Evolutionary conservation across 495 filamentous ascomycete species (phyloP), one percentile per base, ranked within the genome.

Genomic region (Penicillium arizonense): DNA sequence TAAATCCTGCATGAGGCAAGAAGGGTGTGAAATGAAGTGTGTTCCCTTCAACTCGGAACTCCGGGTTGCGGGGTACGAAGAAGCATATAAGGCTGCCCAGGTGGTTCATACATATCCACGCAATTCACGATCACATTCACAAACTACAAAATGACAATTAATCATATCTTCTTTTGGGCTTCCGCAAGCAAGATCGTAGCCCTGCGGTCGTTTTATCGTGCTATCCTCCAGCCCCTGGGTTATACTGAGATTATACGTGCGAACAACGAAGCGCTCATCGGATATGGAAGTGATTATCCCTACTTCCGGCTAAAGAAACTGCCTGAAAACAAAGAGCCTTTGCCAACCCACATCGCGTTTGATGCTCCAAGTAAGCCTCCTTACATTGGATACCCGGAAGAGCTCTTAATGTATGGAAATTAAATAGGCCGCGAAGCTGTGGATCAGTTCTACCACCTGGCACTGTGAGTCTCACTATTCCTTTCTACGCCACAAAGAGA

Each of bases 221-320:
- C 18, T 1, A 30, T 52, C 14, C 54, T 57, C 3, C 35, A 45
- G 2, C 54, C 54, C 7, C 30, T 57, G 13, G 54, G 48, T 5
- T 57, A 57, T 16, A 52, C 5, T 9, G 54, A 57, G 48, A 36
- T 57, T 28, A 57, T 57, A 21, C 21, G 42, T 18, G 54, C 34
- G 5, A 10, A 34, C 2, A 42, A 43, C 16, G 30, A 30, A 11
- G 41, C 23, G 12, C 47, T 52, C 5, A 42, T 57, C 48, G 54
- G 48, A 9, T 57, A 46, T 40, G 54, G 54, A 3, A 57, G 48
- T 40, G 54, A 57, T 24, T 57, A 52, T 38, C 54, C 54, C 10
- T 57, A 57, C 35, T 52, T 57, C 34, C 52, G 47, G 47, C 42
- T 57, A 1, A 44, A 57, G 18, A 30, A 23, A 32, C n/a, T 57